A percentile compares a stretch with the other conserved stretches of the same genome.
phyloP scores from a whole-genome alignment of 768 basidiomycete genomes.

The Sporobolomyces roseus region DNA sequence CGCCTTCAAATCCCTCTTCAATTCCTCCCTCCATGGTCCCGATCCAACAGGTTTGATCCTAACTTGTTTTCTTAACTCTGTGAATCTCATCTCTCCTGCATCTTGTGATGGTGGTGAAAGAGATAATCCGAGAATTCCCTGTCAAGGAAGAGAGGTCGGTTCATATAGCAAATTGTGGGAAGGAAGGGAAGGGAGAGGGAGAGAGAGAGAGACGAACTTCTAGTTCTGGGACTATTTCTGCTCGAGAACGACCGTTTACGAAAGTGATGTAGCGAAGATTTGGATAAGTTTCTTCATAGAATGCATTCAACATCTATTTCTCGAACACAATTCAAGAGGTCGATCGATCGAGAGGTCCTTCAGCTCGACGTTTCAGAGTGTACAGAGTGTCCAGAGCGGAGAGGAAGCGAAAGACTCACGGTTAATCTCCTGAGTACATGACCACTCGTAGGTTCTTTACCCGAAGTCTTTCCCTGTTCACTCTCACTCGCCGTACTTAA shows the following conservation, averaged over 20 bases:
- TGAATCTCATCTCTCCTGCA: slow-evolving; percentile 17
- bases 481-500: slow-evolving; percentile 48
- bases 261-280: slow-evolving; percentile 51
- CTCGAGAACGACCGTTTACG: slow-evolving; percentile 50
- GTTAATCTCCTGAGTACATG: slow-evolving; percentile 48
- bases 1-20: slow-evolving; percentile 45
- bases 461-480: slow-evolving; percentile 47
- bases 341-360: too few species aligned
- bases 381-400: too few species aligned
- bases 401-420: background rate
- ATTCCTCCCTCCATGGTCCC: slow-evolving; percentile 46
- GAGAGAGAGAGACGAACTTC: slow-evolving; percentile 39
- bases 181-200: slow-evolving; percentile 35
- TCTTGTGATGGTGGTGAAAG: slow-evolving; percentile 26
- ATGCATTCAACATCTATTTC: slow-evolving; percentile 47
- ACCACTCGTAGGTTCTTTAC: slow-evolving; percentile 39
- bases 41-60: slow-evolving; percentile 31
- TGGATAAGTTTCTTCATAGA: slow-evolving; percentile 50
- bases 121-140: slow-evolving; percentile 28
- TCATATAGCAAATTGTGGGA: background rate
- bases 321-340: background rate
- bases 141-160: slow-evolving; percentile 29
- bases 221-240: slow-evolving; percentile 49
- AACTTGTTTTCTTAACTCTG: background rate
- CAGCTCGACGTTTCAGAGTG: background rate